Evolutionary conservation across 805 yeast species (phyloP).

Genomic region (Wickerhamomyces bovis): DNA sequence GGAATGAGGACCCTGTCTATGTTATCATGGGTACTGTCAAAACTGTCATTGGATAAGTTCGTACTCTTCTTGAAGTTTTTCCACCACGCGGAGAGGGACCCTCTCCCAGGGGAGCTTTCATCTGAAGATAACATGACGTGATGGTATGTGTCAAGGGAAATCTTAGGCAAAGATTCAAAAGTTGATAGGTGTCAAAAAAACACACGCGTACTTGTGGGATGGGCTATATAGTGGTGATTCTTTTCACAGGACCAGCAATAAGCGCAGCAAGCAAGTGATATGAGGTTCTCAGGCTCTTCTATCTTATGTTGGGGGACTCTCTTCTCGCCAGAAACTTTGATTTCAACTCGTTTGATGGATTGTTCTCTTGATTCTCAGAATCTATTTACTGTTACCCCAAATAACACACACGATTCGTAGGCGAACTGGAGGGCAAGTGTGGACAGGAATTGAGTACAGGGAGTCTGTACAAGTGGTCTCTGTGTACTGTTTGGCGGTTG

Average conservation of each 20-base stretch:
- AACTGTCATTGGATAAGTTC: slow-evolving; percentile 18
- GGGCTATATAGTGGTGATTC: neutral
- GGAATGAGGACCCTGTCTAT: slow-evolving; percentile 14
- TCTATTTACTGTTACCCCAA: neutral
- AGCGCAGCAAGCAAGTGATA: neutral
- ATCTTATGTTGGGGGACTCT: neutral
- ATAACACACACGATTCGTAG: neutral
- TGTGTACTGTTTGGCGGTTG: neutral
- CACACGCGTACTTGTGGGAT: neutral
- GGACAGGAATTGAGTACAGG: neutral
- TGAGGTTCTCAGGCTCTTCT: neutral
- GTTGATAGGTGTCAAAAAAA: neutral
- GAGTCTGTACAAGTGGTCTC: neutral
- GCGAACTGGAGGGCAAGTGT: neutral
- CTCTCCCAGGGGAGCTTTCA: slow-evolving; percentile 28
- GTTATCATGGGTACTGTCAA: slow-evolving; percentile 5
- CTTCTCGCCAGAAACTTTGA: neutral
- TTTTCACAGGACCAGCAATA: neutral
- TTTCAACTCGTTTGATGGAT: neutral
- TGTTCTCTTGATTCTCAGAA: neutral
- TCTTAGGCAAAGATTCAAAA: neutral
- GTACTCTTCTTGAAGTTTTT: slow-evolving; percentile 29
- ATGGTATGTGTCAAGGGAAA: neutral
- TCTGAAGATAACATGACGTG: slow-evolving; percentile 15
- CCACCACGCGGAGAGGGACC: slow-evolving; percentile 34